A percentile compares a stretch with the other conserved stretches of the same genome.
Conservation (phyloP, 805 yeast species). For the Komagataella pastoris region DNA sequence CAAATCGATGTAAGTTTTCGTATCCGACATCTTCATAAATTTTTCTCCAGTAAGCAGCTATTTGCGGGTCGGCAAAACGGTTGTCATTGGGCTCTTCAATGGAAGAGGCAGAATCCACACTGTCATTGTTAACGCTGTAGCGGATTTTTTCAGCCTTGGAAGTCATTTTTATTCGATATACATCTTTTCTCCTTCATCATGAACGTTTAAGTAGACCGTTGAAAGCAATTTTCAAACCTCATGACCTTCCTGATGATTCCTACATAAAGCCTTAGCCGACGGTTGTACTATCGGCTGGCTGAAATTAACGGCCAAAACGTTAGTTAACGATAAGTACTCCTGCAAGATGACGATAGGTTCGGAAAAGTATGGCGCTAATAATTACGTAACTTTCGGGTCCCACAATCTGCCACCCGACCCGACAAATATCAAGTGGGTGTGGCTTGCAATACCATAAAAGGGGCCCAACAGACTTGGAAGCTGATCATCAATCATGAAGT, state of each 20-base stretch:
- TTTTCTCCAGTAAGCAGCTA: slow-evolving; percentile 28
- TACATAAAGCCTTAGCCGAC: too few relatives aligned
- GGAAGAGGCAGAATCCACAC: not conserved
- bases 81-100: slow-evolving; percentile 6
- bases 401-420: too few relatives aligned
- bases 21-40: slow-evolving; percentile 28
- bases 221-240: not conserved
- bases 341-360: too few relatives aligned
- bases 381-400: too few relatives aligned
- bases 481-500: not conserved
- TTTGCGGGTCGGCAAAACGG: slow-evolving; percentile 29
- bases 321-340: too few relatives aligned
- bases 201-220: not conserved
- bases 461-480: not conserved
- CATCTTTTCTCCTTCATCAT: not conserved
- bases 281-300: too few relatives aligned
- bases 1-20: slow-evolving; percentile 6
- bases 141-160: not conserved
- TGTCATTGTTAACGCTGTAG: not conserved
- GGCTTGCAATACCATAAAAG: not conserved
- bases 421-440: too few relatives aligned
- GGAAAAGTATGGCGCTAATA: too few relatives aligned
- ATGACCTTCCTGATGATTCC: too few relatives aligned
- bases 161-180: not conserved
- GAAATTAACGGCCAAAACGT: too few relatives aligned